Percentiles rank a stretch among this genome's conserved stretches.
Evolutionary conservation across 169 alveolate species (phyloP).

Genomic region (Eimeria necatrix): DNA sequence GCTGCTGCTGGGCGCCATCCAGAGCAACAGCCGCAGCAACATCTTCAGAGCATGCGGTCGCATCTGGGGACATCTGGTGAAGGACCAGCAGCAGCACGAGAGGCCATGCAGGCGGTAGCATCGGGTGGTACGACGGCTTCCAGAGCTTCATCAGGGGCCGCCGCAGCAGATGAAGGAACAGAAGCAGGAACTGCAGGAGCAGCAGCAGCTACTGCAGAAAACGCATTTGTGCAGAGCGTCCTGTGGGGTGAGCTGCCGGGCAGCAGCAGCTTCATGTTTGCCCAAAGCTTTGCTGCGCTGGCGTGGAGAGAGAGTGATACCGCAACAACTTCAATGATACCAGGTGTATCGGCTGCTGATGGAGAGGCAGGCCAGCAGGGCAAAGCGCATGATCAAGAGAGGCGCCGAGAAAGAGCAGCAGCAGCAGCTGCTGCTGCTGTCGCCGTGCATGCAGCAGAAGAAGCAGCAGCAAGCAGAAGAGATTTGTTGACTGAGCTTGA

Average conservation of each 20-base stretch:
- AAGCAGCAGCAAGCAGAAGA: conserved; percentile 60
- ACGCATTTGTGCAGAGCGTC: conserved; percentile 26
- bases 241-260: conserved; percentile 67
- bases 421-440: conserved; percentile 56
- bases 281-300: conserved; percentile 55
- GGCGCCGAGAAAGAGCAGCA: conserved; percentile 33
- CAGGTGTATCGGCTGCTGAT: conserved; percentile 4
- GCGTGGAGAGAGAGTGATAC: conserved; percentile 68
- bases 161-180: conserved; percentile 27
- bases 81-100: conserved; percentile 38
- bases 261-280: conserved; percentile 59
- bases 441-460: conserved; percentile 43
- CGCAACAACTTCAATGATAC: not conserved
- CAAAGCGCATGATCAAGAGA: not conserved
- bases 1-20: conserved; percentile 57
- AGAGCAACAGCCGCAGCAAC: conserved; percentile 57
- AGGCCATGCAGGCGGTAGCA: not conserved
- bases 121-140: conserved; percentile 32
- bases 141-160: not conserved
- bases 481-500: conserved; percentile 40
- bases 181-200: conserved; percentile 26
- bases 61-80: not conserved
- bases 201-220: conserved; percentile 41
- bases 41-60: conserved; percentile 41
- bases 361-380: conserved; percentile 6